Percentiles rank a stretch among this genome's conserved stretches.
Evolutionary conservation across 257 asterid genomes (phyloP).

Genomic region (Euphrasia confusa): DNA sequence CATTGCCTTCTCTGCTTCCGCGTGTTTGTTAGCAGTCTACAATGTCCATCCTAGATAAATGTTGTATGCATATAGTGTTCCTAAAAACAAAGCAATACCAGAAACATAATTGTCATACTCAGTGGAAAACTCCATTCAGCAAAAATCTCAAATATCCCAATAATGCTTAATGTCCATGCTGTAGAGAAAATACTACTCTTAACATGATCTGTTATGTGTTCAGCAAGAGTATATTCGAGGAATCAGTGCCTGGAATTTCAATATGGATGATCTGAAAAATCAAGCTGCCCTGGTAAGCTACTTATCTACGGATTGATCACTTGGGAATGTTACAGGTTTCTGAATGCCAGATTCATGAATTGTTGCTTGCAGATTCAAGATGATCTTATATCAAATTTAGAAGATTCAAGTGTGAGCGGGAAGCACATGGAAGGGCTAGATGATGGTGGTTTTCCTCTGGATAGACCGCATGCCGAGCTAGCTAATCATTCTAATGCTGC

Average conservation of each 20-base stretch:
- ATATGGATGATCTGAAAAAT: slow-evolving; percentile 87
- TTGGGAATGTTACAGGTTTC: slow-evolving; percentile 25
- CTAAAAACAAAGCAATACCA: neutral
- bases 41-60: slow-evolving; percentile 1
- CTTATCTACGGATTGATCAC: slow-evolving; percentile 15
- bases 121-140: neutral
- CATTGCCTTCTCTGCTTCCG: neutral
- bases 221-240: slow-evolving; percentile 99
- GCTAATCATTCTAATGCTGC: slow-evolving; percentile 39
- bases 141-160: slow-evolving; percentile 3
- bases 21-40: neutral
- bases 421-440: slow-evolving; percentile 37
- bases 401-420: slow-evolving; percentile 45
- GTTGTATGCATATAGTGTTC: neutral
- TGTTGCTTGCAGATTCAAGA: slow-evolving; percentile 71
- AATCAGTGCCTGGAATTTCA: slow-evolving; percentile 95
- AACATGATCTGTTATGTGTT: slow-evolving; percentile 26
- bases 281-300: slow-evolving; percentile 85
- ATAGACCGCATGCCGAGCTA: slow-evolving; percentile 34
- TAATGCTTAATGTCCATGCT: neutral
- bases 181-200: slow-evolving; percentile 4
- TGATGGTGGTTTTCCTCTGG: slow-evolving; percentile 43
- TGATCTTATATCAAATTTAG: slow-evolving; percentile 51
- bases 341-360: slow-evolving; percentile 10
- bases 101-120: neutral